Percentiles rank a stretch among this genome's conserved stretches.
phyloP scores from a whole-genome alignment of 164 flowering plant genomes.

The Chloranthus sessilifolius region DNA sequence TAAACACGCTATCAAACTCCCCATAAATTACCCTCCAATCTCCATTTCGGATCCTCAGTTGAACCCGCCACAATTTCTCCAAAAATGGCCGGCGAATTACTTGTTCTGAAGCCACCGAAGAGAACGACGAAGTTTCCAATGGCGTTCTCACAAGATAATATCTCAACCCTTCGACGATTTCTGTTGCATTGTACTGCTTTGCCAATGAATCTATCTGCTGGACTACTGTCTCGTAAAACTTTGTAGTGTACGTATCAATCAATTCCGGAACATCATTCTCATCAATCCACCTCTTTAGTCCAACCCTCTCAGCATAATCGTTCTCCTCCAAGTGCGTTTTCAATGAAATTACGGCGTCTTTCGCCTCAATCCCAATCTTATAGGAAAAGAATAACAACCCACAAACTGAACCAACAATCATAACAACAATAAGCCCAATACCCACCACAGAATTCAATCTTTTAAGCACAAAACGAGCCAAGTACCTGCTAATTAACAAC shows the following conservation, averaged over 20 bases:
- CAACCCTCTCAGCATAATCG: slow-evolving; percentile 23
- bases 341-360: slow-evolving; percentile 19
- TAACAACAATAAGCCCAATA: slow-evolving; percentile 16
- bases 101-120: slow-evolving; percentile 5
- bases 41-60: slow-evolving; percentile 6
- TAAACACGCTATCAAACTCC: slow-evolving; percentile 11
- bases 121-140: slow-evolving; percentile 1
- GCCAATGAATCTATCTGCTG: slow-evolving; percentile 19
- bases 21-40: slow-evolving; percentile 15
- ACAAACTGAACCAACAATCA: slow-evolving; percentile 17
- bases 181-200: slow-evolving; percentile 20
- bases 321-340: slow-evolving; percentile 21
- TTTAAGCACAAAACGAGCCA: slow-evolving; percentile 10
- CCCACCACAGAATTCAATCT: slow-evolving; percentile 14
- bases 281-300: slow-evolving; percentile 17
- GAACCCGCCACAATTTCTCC: slow-evolving; percentile 11
- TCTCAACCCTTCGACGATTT: slow-evolving; percentile 20
- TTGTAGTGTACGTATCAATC: slow-evolving; percentile 12
- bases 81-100: slow-evolving; percentile 6
- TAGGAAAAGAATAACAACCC: slow-evolving; percentile 17
- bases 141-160: slow-evolving; percentile 12
- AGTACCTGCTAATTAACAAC: slow-evolving; percentile 17
- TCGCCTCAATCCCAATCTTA: slow-evolving; percentile 22
- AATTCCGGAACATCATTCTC: slow-evolving; percentile 19
- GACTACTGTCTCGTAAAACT: slow-evolving; percentile 11